Conservation (phyloP, 805 yeast species). For the Starmerella stigmatis region DNA sequence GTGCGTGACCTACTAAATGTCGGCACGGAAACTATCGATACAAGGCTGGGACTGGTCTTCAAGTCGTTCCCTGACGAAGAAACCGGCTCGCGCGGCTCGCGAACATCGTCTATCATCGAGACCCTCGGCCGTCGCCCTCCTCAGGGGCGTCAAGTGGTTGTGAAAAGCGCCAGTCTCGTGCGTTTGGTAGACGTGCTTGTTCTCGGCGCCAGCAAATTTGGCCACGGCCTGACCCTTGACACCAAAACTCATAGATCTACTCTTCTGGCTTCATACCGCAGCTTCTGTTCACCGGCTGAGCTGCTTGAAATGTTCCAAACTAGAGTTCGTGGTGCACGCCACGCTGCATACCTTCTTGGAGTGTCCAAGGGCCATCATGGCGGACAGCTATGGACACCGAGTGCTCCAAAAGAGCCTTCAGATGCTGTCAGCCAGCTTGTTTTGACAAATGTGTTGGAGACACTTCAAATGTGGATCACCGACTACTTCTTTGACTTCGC, state of each 20-base stretch:
- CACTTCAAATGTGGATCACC: slow-evolving; percentile 55
- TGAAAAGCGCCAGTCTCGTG: slow-evolving; percentile 63
- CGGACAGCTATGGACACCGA: slow-evolving; percentile 10
- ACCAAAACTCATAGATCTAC: slow-evolving; percentile 54
- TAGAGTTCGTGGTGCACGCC: slow-evolving; percentile 51
- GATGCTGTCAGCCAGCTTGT: slow-evolving; percentile 52
- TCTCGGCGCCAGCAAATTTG: slow-evolving; percentile 53
- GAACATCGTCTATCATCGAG: slow-evolving; percentile 38
- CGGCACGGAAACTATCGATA: slow-evolving; percentile 47
- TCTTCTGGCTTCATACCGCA: slow-evolving; percentile 58
- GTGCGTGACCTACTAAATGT: slow-evolving; percentile 56
- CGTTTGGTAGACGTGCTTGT: slow-evolving; percentile 71
- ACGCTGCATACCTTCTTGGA: slow-evolving; percentile 37
- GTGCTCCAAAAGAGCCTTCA: slow-evolving; percentile 3
- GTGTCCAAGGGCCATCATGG: neutral
- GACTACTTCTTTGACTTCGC: slow-evolving; percentile 68
- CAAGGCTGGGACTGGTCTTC: slow-evolving; percentile 47
- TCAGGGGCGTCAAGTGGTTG: slow-evolving; percentile 33
- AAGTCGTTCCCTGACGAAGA: slow-evolving; percentile 39
- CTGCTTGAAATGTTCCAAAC: slow-evolving; percentile 44
- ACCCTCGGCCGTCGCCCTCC: slow-evolving; percentile 32
- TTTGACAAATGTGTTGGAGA: slow-evolving; percentile 72
- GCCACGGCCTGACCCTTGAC: slow-evolving; percentile 41
- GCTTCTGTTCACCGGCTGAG: slow-evolving; percentile 49
- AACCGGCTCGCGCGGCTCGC: slow-evolving; percentile 29